Conservation (phyloP, 202 grass and related monocot species). For the Dendrocalamus latiflorus region DNA sequence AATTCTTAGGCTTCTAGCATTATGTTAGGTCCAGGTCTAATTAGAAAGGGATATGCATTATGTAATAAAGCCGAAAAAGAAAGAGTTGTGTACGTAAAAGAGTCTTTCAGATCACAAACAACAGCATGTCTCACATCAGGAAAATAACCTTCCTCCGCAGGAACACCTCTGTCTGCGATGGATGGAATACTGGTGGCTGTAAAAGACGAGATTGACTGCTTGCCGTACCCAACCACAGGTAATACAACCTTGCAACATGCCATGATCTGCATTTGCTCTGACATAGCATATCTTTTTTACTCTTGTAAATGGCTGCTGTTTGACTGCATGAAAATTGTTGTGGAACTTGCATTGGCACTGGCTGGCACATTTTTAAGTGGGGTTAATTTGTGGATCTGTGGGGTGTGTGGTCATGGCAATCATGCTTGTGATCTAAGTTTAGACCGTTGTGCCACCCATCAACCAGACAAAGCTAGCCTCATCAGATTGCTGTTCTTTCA, state of each 20-base stretch:
- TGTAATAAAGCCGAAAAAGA: not conserved
- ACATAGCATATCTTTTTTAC: not conserved
- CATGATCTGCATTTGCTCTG: not conserved
- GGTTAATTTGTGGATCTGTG: not conserved
- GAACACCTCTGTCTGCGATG: constrained; percentile 53
- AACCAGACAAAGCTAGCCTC: not conserved
- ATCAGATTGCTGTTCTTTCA: not conserved
- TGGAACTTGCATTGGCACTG: not conserved
- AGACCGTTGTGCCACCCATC: not conserved
- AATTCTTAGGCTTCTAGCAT: not conserved
- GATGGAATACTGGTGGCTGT: constrained; percentile 79
- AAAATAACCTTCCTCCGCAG: constrained; percentile 20
- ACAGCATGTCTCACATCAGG: not conserved
- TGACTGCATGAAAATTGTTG: not conserved
- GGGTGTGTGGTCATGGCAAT: not conserved
- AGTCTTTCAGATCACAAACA: not conserved
- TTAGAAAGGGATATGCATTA: not conserved
- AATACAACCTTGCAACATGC: not conserved
- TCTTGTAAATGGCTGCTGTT: not conserved
- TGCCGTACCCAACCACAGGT: constrained; percentile 86
- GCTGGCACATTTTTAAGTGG: not conserved
- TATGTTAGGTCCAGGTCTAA: not conserved
- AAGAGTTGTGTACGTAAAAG: not conserved
- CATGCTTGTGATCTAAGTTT: not conserved
- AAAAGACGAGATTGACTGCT: constrained; percentile 92